Conservation (phyloP, 441 rosid genomes). For the Macaranga tanarius region DNA sequence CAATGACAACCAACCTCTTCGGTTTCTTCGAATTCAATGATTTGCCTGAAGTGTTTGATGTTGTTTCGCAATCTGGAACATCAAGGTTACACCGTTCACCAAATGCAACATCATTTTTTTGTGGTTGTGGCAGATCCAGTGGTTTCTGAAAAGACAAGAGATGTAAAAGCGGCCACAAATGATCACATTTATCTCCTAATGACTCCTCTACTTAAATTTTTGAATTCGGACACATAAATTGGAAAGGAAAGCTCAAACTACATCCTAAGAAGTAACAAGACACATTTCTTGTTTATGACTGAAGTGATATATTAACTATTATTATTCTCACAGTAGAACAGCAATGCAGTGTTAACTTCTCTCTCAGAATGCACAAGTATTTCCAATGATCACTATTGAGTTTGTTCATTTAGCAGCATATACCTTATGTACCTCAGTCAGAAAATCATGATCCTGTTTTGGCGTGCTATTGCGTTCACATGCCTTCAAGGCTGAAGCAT, state of each 20-base stretch:
- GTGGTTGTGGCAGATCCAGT: constrained; percentile 24
- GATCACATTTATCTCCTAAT: background rate
- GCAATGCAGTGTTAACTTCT: too few species aligned
- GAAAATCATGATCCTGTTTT: constrained; percentile 11
- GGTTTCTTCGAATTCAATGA: constrained; percentile 52
- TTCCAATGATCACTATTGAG: background rate
- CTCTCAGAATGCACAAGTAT: background rate
- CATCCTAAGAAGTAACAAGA: background rate
- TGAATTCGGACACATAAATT: background rate
- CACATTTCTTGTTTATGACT: background rate
- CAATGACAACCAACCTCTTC: constrained; percentile 46
- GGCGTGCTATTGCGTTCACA: constrained; percentile 20
- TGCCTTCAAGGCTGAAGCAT: constrained; percentile 18
- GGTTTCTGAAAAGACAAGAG: constrained; percentile 25
- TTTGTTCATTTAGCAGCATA: background rate
- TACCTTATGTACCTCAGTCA: background rate
- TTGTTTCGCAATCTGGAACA: constrained; percentile 30
- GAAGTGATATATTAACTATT: background rate
- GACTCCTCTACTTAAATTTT: background rate
- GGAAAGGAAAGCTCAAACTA: background rate
- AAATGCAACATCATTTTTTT: constrained; percentile 24
- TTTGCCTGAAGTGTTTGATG: constrained; percentile 33
- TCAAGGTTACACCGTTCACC: constrained; percentile 17
- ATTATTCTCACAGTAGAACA: background rate
- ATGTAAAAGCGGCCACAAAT: constrained; percentile 9